Conservation (phyloP, 2,329 filamentous ascomycete genomes). For the Cladorrhinum sp. region DNA sequence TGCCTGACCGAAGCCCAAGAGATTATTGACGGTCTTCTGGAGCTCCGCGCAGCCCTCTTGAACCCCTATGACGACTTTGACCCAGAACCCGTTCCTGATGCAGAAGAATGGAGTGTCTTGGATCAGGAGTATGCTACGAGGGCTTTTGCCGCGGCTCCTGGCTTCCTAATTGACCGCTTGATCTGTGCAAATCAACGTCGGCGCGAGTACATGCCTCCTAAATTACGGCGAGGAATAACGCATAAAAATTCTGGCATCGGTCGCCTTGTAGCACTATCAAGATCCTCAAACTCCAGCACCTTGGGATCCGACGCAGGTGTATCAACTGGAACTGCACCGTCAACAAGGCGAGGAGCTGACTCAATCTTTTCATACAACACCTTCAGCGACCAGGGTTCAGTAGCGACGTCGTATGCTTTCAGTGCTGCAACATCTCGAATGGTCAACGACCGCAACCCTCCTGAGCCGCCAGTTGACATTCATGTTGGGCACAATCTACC, state of each 20-base stretch:
- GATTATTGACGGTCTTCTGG: neutral
- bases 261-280: no score
- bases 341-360: neutral
- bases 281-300: no score
- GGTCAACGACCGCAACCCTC: slow-evolving; percentile 1
- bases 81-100: neutral
- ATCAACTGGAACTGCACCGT: neutral
- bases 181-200: neutral
- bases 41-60: neutral
- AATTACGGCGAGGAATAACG: no score
- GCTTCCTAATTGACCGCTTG: neutral
- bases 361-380: neutral
- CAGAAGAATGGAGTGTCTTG: no score
- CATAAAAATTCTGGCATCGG: no score
- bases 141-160: neutral
- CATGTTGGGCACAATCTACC: neutral
- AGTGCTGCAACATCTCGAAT: neutral
- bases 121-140: neutral
- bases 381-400: neutral
- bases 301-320: neutral
- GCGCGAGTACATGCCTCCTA: neutral
- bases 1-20: neutral
- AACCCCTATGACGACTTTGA: neutral
- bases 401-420: neutral
- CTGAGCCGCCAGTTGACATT: slow-evolving; percentile 17